Percentiles rank a stretch among this genome's conserved stretches.
Evolutionary conservation across 73 alveolate species (phyloP).

Genomic region (Stentor coeruleus): DNA sequence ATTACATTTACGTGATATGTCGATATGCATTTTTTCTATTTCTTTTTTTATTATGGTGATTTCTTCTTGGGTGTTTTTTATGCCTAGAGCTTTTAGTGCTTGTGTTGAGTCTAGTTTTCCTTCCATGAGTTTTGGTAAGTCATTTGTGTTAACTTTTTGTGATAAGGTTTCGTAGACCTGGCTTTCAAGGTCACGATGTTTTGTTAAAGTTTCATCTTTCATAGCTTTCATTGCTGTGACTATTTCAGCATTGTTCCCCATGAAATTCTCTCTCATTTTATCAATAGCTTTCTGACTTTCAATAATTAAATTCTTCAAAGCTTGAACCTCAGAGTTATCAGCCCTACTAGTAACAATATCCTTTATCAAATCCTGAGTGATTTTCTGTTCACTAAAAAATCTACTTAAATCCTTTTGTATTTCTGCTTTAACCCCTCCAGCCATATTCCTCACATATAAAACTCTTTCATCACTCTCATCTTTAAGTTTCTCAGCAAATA

Average conservation of each 20-base stretch:
- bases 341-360: neutral
- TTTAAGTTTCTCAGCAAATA: neutral
- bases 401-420: neutral
- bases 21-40: neutral
- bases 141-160: neutral
- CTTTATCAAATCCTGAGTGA: neutral
- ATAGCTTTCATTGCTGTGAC: neutral
- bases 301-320: neutral
- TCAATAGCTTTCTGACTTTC: neutral
- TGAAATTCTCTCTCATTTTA: neutral
- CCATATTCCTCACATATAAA: too few relatives aligned
- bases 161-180: slow-evolving; percentile 19
- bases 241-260: neutral
- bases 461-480: neutral
- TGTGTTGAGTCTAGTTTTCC: neutral
- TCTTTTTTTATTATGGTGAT: neutral
- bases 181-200: neutral
- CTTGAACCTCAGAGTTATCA: neutral
- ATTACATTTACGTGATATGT: slow-evolving; percentile 4
- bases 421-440: neutral
- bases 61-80: neutral
- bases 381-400: neutral
- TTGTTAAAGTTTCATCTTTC: neutral
- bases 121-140: neutral
- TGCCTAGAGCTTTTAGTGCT: neutral